Conservation (phyloP, 2,329 filamentous ascomycete genomes). For the Dactylellina leptospora region DNA sequence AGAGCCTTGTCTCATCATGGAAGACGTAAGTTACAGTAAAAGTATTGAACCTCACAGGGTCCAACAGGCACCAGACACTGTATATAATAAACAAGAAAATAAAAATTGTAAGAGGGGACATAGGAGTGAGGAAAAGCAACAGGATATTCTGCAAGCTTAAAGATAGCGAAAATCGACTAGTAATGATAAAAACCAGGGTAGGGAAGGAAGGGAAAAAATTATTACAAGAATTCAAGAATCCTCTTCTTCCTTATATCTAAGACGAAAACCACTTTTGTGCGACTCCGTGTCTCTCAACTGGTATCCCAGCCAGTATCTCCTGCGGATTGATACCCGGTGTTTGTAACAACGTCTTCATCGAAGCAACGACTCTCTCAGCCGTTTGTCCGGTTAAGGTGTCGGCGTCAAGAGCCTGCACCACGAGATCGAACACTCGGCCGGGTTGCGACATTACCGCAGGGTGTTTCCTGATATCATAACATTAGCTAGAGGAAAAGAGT, state of each 20-base stretch:
- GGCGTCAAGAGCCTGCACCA: slow-evolving; percentile 87
- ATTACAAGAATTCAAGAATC: slow-evolving; percentile 51
- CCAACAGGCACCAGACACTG: slow-evolving; percentile 24
- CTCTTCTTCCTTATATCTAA: slow-evolving; percentile 34
- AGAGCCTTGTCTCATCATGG: too few species aligned
- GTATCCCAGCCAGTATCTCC: slow-evolving; percentile 77
- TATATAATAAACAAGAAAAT: slow-evolving; percentile 19
- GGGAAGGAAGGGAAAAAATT: slow-evolving; percentile 29
- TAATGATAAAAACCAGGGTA: not conserved
- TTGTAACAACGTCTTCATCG: slow-evolving; percentile 79
- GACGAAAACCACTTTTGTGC: slow-evolving; percentile 81
- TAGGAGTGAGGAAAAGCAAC: slow-evolving; percentile 5
- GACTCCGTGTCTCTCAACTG: slow-evolving; percentile 79
- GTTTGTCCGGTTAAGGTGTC: slow-evolving; percentile 88
- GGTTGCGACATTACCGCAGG: slow-evolving; percentile 80
- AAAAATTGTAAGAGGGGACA: not conserved
- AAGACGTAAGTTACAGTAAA: not conserved
- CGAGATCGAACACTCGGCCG: slow-evolving; percentile 81
- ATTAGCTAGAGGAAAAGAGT: slow-evolving; percentile 55
- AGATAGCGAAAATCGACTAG: slow-evolving; percentile 19
- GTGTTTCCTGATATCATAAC: slow-evolving; percentile 74
- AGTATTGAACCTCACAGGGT: slow-evolving; percentile 4
- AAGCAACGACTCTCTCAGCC: slow-evolving; percentile 76
- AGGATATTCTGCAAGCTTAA: slow-evolving; percentile 23
- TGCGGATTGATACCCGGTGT: slow-evolving; percentile 78